Base-by-base conservation (phyloP, 208 protist genomes). In the Leishmania braziliensis region DNA sequence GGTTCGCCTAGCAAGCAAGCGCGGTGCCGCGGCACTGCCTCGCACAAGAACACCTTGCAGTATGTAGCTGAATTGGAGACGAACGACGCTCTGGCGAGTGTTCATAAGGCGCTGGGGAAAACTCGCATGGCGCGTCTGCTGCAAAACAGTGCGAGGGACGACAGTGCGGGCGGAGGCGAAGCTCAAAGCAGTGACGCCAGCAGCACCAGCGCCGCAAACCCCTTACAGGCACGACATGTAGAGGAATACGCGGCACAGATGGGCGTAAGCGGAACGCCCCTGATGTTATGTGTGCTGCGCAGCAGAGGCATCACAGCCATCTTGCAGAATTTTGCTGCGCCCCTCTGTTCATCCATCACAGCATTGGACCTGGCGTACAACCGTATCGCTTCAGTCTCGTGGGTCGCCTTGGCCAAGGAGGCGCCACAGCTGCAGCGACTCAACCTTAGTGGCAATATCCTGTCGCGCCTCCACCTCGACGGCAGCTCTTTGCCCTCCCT, bases 341-440 rank as follows among this genome's bases (percentile, higher is more conserved):
- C 68, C 3, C 68, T 84, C n/a, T 87, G 90, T 63, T 53, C 74
- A 1, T 75, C 78, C 26, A 83, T 97, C 54, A 91, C 86, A 5
- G 62, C 65, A 36, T 86, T 97, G 46, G 85, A 93, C 58, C 54
- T 97, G 36, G 86, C 84, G 26, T 77, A 88, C 48, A 97, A 97
- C 84, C 65, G 76, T 3, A 82, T 97, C 16, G 39, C 78, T 18
- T 63, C 62, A n/a, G 50, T 94, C 60, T 84, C 92, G 62, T 96
- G 90, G 90, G 84, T 85, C 43, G 82, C 83, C 10, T 39, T 96
- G 3, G 84, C 88, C 2, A 75, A 80, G 51, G 88, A 84, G 20
- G 80, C 87, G n/a, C 92, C 92, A 36, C 54, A 77, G 50, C 85
- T 96, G 78, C 87, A 92, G 78, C 60, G 33, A 74, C 87, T 97